A percentile compares a stretch with the other conserved stretches of the same genome.
These are phyloP conservation scores for Neofusicoccum sp. DNA, from an alignment of 2,329 filamentous ascomycete species.

Conservation along the genomic window DNA sequence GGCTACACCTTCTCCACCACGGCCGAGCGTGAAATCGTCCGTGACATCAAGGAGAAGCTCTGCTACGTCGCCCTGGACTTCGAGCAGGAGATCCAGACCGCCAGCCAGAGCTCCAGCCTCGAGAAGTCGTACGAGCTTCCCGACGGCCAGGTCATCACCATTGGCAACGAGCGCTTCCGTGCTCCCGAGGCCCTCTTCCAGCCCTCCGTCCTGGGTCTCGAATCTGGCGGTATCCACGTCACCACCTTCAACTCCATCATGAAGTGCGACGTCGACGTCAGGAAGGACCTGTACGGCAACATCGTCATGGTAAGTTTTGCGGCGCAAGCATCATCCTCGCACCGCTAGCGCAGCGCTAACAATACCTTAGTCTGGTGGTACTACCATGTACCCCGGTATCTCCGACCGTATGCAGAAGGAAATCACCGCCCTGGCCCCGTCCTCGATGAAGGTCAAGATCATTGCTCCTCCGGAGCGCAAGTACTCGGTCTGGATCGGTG, in stretches of 20 bases:
- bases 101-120: conserved; percentile 95
- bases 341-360: conserved; percentile 34
- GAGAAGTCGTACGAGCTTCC: conserved; percentile 99
- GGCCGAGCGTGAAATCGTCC: conserved; percentile 99
- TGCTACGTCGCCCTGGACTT: conserved; percentile 99
- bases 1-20: conserved; percentile 99
- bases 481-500: conserved; percentile 99
- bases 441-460: conserved; percentile 99
- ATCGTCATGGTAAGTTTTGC: conserved; percentile 90
- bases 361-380: conserved; percentile 84
- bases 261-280: conserved; percentile 99
- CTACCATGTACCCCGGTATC: conserved; percentile 99
- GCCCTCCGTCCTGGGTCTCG: conserved; percentile 95
- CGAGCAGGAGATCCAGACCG: conserved; percentile 99
- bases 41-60: conserved; percentile 99
- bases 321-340: background rate
- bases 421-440: conserved; percentile 98
- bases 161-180: conserved; percentile 99
- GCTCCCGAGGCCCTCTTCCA: conserved; percentile 99
- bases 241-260: conserved; percentile 99
- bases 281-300: conserved; percentile 99
- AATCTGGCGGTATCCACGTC: conserved; percentile 98
- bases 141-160: conserved; percentile 99
- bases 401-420: conserved; percentile 99
- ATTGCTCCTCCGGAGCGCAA: conserved; percentile 99